Base-by-base conservation (phyloP, 129 eudicot genomes). In the Flaveria bidentis region DNA sequence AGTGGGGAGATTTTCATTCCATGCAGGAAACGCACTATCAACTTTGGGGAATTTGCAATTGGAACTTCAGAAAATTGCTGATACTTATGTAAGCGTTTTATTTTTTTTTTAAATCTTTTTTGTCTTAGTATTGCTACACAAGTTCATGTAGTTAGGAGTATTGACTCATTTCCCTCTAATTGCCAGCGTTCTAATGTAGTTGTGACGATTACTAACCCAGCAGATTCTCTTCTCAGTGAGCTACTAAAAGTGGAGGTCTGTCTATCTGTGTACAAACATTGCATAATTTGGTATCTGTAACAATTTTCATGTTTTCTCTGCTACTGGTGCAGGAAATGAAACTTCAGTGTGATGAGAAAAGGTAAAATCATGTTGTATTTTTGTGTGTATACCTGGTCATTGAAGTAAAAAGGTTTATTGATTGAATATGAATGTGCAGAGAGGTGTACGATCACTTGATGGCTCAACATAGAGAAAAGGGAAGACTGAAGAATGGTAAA, bases 171-270 rank as follows among this genome's bases (percentile, higher is more conserved):
- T 9, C 11, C 56, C 16, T 86, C 67, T 76, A 22, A 47, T 58
- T 84, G 62, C 49, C 96, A 94, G 99, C 97, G 99, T 10, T 82
- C 97, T 58, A 89, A 87, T 67, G 80, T 94, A 50, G 57, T 89
- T 71, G 80, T 82, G 68, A 94, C 99, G 23, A 91, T 94, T 52
- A 89, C 99, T 68, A 94, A 84, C 82, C 99, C 99, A 72, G 86
- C 99, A 30, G 99, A 94, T 75, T 94, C 96, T 82, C 96, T 94
- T 76, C 92, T 94, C 30, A 81, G 84, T 61, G 97, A 91, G 87
- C 96, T 94, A 67, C 86, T 84, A 33, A 91, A 90, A 85, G 97
- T 94, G 82, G 97, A 94, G 98, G 98, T 93, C 74, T 70, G 96
- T 76, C 20, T 73, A 67, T 67, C 15, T 69, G 53, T 39, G 58